Evolutionary conservation across 805 yeast species (phyloP).

Genomic region (Yarrowia sp.): DNA sequence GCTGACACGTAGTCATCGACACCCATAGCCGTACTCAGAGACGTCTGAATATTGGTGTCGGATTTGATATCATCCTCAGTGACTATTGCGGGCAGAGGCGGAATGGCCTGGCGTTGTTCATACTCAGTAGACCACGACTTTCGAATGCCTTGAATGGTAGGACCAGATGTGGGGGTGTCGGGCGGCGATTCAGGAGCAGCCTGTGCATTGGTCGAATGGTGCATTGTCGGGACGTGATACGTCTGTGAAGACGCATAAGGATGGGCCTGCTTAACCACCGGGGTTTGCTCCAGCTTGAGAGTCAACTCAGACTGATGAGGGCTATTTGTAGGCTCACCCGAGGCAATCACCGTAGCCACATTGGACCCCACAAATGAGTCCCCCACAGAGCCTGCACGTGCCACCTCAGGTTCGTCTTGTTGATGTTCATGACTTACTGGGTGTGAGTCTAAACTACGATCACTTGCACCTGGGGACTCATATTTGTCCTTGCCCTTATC

Average conservation of each 20-base stretch:
- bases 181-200: not conserved
- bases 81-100: conserved; percentile 4
- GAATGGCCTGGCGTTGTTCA: not conserved
- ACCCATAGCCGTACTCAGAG: conserved; percentile 8
- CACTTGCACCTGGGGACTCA: not conserved
- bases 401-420: not conserved
- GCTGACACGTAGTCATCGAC: conserved; percentile 10
- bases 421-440: not conserved
- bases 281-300: not conserved
- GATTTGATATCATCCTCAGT: conserved; percentile 1
- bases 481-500: conserved; percentile 11
- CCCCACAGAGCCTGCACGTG: not conserved
- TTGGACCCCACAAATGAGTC: not conserved
- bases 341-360: not conserved
- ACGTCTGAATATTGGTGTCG: not conserved
- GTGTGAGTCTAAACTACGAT: conserved; percentile 18
- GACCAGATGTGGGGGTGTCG: conserved; percentile 4
- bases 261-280: not conserved
- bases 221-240: not conserved
- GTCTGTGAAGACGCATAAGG: not conserved
- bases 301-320: conserved; percentile 9
- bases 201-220: not conserved
- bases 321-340: not conserved
- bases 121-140: not conserved
- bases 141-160: not conserved